Base-by-base conservation (phyloP, 805 yeast genomes). In the Phaffomyces antillensis region DNA sequence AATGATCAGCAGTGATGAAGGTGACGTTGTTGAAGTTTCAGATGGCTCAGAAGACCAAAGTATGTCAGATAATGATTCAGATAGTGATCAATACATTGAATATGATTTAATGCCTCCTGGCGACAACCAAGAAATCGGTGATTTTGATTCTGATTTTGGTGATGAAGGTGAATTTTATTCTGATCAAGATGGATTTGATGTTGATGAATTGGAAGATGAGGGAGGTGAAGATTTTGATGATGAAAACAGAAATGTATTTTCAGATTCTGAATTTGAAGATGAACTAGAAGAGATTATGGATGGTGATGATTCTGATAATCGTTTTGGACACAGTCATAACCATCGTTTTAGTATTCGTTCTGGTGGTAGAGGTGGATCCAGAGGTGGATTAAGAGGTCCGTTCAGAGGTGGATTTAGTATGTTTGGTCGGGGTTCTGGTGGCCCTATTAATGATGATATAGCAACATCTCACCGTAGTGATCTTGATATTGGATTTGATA, bases 1-100 rank as follows among this genome's bases (percentile, higher is more conserved):
- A 58, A 64, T 43, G 50, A 45, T 52, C 12, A 50, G 39, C 7
- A 45, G 48, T 24, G 63, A 54, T 30, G 70, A 62, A 13, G 74
- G 57, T 7, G 56, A 52, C 11, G 41, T 40, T n/a, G 54, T 51
- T 20, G 59, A 45, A 6, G 53, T 46, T 28, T 28, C 43, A 7
- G 43, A 40, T 16, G 53, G 36, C 18, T 47, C 46, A 20, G 44
- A 40, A 28, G 53, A 46, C 23, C 52, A 40, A 13, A 41, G 45
- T 18, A 55, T 46, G 33, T 32, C 45, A n/a, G 65, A 38, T 3
- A 36, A 40, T 16, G 52, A 32, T 13, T 34, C 40, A 13, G 58
- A 46, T 15, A 45, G 44, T n/a, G 52, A 60, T 4, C 64, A 57
- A 35, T 68, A 32, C 17, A 37, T 44, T 36, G 58, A 52, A 42